phyloP scores from a whole-genome alignment of 257 asterid species.

The Nicotiana knightiana region DNA sequence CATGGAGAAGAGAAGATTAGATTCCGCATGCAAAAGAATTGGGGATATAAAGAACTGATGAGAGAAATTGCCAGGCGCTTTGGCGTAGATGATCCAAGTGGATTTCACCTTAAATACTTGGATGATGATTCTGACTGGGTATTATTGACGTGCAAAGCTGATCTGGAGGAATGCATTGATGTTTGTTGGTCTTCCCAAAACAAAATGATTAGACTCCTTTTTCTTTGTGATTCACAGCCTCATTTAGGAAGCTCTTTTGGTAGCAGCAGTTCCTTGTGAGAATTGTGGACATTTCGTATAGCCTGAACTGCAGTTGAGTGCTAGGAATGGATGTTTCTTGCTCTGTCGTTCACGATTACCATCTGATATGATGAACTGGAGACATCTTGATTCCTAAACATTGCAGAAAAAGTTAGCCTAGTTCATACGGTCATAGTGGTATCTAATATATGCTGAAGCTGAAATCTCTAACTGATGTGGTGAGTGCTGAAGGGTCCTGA shows the following conservation, averaged over 20 bases:
- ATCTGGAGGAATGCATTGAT: constrained; percentile 76
- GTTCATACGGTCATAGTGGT: too few relatives aligned
- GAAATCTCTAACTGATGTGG: too few relatives aligned
- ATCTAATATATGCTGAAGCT: too few relatives aligned
- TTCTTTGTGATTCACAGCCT: constrained; percentile 34
- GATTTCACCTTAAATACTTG: constrained; percentile 65
- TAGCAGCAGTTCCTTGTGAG: constrained; percentile 18
- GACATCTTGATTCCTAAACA: too few relatives aligned
- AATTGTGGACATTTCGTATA: too few relatives aligned
- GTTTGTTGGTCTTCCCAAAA: constrained; percentile 37
- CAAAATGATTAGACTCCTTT: constrained; percentile 56
- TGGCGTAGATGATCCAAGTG: constrained; percentile 38
- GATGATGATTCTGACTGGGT: constrained; percentile 96
- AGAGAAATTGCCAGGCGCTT: constrained; percentile 56
- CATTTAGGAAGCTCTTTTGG: constrained; percentile 41
- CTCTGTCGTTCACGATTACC: too few relatives aligned
- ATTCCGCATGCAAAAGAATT: constrained; percentile 53
- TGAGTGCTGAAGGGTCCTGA: too few relatives aligned
- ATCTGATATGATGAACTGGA: too few relatives aligned
- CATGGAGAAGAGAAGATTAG: constrained; percentile 74
- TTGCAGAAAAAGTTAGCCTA: too few relatives aligned
- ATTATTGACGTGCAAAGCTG: constrained; percentile 74
- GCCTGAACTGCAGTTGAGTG: too few relatives aligned
- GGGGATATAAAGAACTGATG: constrained; percentile 59
- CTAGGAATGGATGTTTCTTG: too few relatives aligned